Evolutionary conservation across 2,329 filamentous ascomycete species (phyloP).

Genomic region (Aspergillus calidoustus): DNA sequence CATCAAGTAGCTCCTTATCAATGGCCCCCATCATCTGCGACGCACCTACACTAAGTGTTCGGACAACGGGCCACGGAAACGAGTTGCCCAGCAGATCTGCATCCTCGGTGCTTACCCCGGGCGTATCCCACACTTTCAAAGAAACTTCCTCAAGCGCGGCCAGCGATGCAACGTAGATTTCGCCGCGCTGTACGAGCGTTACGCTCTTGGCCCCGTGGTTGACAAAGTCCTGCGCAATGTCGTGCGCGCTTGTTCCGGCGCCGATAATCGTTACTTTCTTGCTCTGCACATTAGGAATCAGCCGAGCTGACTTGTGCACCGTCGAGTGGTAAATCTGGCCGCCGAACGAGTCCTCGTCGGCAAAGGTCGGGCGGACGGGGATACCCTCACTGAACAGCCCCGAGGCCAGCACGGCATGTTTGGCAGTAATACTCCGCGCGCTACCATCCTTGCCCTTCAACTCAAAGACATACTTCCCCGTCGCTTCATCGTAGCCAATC

Average conservation of each 20-base stretch:
- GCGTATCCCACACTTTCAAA: neutral
- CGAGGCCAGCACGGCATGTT: neutral
- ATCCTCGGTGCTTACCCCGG: neutral
- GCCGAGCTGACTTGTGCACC: neutral
- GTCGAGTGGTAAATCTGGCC: neutral
- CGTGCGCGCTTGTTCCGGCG: neutral
- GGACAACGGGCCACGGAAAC: neutral
- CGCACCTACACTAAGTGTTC: neutral
- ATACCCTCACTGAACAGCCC: neutral
- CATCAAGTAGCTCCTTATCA: neutral
- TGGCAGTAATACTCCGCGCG: neutral
- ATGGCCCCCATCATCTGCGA: neutral
- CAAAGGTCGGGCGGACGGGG: neutral
- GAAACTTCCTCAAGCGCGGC: neutral
- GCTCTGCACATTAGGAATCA: neutral
- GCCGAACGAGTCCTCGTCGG: neutral
- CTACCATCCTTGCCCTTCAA: neutral
- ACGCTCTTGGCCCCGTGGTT: neutral
- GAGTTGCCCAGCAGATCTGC: neutral
- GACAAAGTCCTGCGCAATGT: neutral
- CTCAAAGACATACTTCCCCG: neutral
- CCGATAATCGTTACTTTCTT: slow-evolving; percentile 1
- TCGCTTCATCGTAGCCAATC: neutral
- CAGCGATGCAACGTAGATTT: neutral
- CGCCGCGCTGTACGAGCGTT: neutral